Base-by-base conservation (phyloP, 1,139 yeast genomes). In the Spathaspora jeffriesii region DNA sequence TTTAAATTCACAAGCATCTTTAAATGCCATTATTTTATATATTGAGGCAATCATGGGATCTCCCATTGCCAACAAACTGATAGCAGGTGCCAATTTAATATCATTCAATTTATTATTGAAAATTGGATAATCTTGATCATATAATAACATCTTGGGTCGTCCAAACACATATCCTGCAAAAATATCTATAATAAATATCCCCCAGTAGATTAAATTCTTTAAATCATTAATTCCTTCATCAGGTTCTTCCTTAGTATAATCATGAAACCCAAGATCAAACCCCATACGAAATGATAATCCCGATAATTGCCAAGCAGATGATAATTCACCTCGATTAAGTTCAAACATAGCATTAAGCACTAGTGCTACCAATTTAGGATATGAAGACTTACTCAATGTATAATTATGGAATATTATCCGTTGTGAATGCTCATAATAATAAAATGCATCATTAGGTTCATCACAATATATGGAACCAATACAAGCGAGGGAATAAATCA, bases 281-380 rank as follows among this genome's bases (percentile, higher is more conserved):
- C 53, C 53, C 53, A 50, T 50, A 27, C 53, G 38, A 31, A 50
- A 45, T 3, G 50, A 49, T 27, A 48, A 17, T 4, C 53, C 53
- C 2, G 48, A 42, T 18, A 47, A 23, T 42, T 48, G 50, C 53
- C 53, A 50, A 13, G 51, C 46, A 5, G 34, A 40, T 7, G 53
- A 44, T 32, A 50, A 43, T 37, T 50, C 49, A 6, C 51, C 53
- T 15, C 41, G 43, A 27, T 41, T 36, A 22, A 50, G 36, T 30
- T 50, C 51, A 31, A 40, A 40, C n/a, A 50, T 10, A 2, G 53
- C 50, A 39, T 43, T 34, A 13, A 43, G 32, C 4, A 48, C 13
- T 31, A 50, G 10, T 6, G 50, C 40, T 28, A 48, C 46, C n/a
- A 50, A 38, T 37, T 44, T 43, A 4, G 53, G 51, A 31, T 43